Evolutionary conservation across 805 yeast species (phyloP).

Genomic region (Metschnikowia borealis): DNA sequence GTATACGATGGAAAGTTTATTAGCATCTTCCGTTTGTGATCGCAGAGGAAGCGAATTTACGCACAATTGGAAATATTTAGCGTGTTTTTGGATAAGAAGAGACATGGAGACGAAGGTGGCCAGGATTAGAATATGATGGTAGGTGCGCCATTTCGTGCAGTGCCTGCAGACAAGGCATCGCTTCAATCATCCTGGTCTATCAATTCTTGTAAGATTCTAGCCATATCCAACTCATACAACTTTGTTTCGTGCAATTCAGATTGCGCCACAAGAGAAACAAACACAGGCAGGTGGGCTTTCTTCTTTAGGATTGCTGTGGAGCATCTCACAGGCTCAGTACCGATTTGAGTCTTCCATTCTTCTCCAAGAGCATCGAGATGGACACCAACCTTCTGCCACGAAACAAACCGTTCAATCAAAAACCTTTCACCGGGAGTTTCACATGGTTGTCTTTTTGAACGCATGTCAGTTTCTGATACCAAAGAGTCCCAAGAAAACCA

Average conservation of each 20-base stretch:
- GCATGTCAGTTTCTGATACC: background rate
- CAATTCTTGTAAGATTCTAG: background rate
- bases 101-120: constrained; percentile 7
- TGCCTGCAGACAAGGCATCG: background rate
- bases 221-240: constrained; percentile 7
- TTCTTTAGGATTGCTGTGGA: background rate
- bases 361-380: background rate
- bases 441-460: background rate
- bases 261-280: constrained; percentile 8
- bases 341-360: background rate
- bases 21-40: constrained; percentile 63
- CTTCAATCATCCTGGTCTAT: background rate
- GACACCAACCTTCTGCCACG: background rate
- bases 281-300: background rate
- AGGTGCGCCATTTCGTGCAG: background rate
- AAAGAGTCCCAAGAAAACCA: constrained; percentile 3
- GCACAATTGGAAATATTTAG: constrained; percentile 48
- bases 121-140: background rate
- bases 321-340: background rate
- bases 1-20: constrained; percentile 63
- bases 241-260: background rate
- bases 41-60: constrained; percentile 51
- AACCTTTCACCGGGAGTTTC: background rate
- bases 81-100: constrained; percentile 28
- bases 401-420: background rate